Evolutionary conservation across 495 filamentous ascomycete genomes (phyloP).

Genomic region (Oidiodendron maius): DNA sequence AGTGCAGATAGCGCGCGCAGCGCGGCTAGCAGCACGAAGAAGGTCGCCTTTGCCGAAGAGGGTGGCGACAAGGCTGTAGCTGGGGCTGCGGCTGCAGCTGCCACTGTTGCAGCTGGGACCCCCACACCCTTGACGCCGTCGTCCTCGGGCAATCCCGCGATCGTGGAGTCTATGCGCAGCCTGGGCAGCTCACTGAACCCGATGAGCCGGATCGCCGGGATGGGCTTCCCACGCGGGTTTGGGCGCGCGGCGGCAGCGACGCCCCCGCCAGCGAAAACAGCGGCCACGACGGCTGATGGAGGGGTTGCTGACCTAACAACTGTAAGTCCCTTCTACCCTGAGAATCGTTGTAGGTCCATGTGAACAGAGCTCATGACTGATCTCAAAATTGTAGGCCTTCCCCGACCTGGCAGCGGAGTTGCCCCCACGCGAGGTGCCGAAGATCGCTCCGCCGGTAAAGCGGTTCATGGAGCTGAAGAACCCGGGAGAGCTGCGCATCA

Average conservation of each 20-base stretch:
- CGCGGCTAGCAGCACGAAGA: slow-evolving; percentile 45
- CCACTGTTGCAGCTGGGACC: too few species aligned
- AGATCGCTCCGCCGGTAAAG: slow-evolving; percentile 65
- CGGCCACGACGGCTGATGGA: slow-evolving; percentile 33
- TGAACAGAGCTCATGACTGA: too few species aligned
- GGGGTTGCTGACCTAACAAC: slow-evolving; percentile 41
- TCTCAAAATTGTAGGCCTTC: slow-evolving; percentile 42
- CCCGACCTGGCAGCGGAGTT: slow-evolving; percentile 50
- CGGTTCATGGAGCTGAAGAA: slow-evolving; percentile 77
- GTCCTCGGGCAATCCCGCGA: slow-evolving; percentile 36
- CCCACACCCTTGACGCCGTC: slow-evolving; percentile 1
- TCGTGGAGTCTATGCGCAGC: slow-evolving; percentile 75
- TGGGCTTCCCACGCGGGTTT: slow-evolving; percentile 61
- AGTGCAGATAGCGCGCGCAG: slow-evolving; percentile 74
- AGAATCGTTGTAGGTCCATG: too few species aligned
- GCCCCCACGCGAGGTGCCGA: slow-evolving; percentile 41
- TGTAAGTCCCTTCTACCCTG: slow-evolving; percentile 25
- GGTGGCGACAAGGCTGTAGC: slow-evolving; percentile 31
- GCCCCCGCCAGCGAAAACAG: slow-evolving; percentile 20
- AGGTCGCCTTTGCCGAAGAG: slow-evolving; percentile 35
- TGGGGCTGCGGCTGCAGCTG: slow-evolving; percentile 10
- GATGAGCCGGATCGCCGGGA: slow-evolving; percentile 59
- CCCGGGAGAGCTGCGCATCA: slow-evolving; percentile 70
- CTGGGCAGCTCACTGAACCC: slow-evolving; percentile 81
- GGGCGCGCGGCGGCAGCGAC: slow-evolving; percentile 46